phyloP scores from a whole-genome alignment of 345 rosid species.

The Ricinus communis region DNA sequence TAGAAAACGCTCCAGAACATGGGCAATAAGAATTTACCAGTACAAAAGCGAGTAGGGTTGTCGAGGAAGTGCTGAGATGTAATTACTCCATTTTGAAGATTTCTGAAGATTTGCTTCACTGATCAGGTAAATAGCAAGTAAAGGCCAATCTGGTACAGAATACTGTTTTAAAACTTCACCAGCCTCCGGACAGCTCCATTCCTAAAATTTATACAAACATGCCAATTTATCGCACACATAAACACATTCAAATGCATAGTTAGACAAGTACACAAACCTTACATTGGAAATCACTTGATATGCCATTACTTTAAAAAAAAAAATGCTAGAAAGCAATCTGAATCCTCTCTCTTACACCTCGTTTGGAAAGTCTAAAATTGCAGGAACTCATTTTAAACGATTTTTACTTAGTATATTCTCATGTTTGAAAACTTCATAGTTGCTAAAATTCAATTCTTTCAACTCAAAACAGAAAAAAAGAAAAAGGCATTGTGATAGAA shows the following conservation, averaged over 20 bases:
- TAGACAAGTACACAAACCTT: no score
- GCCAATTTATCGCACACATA: neutral
- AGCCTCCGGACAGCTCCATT: slow-evolving; percentile 70
- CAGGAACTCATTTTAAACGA: no score
- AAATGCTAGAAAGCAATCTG: no score
- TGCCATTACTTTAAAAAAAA: no score
- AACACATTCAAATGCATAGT: neutral
- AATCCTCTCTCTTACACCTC: no score
- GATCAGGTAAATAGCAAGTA: slow-evolving; percentile 78
- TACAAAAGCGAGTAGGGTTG: slow-evolving; percentile 94
- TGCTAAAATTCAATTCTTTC: no score
- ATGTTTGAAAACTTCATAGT: no score
- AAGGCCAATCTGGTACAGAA: slow-evolving; percentile 95
- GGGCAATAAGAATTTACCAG: slow-evolving; percentile 46
- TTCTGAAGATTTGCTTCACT: slow-evolving; percentile 82
- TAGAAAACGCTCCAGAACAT: slow-evolving; percentile 7
- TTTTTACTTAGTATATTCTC: no score
- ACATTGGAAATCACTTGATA: no score
- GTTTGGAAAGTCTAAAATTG: no score
- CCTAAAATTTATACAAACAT: slow-evolving; percentile 36
- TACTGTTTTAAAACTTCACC: slow-evolving; percentile 67
- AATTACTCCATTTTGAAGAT: slow-evolving; percentile 82
- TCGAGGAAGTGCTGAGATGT: slow-evolving; percentile 79
- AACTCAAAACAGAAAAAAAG: no score
- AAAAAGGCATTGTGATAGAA: no score